These are phyloP conservation scores for Combretum micranthum DNA, from an alignment of 345 rosid genomes.

Conservation along the genomic window DNA sequence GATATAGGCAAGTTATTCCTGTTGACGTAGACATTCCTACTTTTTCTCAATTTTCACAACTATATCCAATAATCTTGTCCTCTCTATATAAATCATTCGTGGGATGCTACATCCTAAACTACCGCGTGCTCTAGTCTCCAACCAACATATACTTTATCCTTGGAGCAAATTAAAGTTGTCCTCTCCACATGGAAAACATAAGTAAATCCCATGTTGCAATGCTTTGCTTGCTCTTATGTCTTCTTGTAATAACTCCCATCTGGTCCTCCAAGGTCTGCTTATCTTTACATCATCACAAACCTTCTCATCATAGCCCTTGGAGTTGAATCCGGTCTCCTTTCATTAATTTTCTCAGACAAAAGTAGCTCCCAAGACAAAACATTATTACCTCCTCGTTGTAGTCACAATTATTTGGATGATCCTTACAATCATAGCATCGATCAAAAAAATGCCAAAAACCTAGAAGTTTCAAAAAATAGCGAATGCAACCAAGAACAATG, in stretches of 20 bases:
- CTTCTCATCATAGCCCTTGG: conserved; percentile 55
- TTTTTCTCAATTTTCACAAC: too few relatives aligned
- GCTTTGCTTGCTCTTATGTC: conserved; percentile 34
- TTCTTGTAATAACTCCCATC: conserved; percentile 39
- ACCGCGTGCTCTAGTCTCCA: too few relatives aligned
- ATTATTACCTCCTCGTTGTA: neutral
- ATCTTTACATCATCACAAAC: conserved; percentile 51
- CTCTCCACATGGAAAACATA: conserved; percentile 31
- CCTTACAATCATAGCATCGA: neutral
- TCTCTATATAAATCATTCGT: too few relatives aligned
- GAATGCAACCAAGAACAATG: too few relatives aligned
- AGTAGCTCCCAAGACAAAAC: conserved; percentile 20
- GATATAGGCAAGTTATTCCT: too few relatives aligned
- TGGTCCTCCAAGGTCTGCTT: conserved; percentile 44
- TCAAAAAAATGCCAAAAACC: too few relatives aligned
- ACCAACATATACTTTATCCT: neutral
- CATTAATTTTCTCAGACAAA: conserved; percentile 23
- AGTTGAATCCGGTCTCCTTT: conserved; percentile 60
- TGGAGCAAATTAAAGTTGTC: too few relatives aligned
- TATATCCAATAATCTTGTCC: too few relatives aligned
- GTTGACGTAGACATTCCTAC: too few relatives aligned
- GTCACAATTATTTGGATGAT: neutral
- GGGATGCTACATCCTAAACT: too few relatives aligned
- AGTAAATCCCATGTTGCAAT: conserved; percentile 38
- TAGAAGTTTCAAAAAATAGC: too few relatives aligned